These are phyloP conservation scores for Setaria viridis DNA, from an alignment of 202 grass and related monocot genomes.

Conservation along the genomic window DNA sequence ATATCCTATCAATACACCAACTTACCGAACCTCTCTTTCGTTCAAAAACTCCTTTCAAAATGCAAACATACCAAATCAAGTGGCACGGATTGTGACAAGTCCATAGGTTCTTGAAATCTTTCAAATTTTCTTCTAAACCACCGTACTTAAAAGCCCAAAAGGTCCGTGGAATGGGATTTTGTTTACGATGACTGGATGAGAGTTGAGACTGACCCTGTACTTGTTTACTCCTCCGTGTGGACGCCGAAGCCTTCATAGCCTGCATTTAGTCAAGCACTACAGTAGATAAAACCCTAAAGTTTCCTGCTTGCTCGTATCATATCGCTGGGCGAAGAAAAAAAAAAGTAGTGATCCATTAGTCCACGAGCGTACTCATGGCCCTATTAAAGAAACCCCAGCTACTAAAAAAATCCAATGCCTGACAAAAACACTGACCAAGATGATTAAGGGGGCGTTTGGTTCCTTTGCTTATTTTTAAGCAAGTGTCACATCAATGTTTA, in stretches of 20 bases:
- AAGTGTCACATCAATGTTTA: no score
- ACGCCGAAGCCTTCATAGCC: not conserved
- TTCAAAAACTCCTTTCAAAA: no score
- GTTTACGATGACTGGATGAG: not conserved
- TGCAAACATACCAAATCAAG: no score
- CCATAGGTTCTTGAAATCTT: no score
- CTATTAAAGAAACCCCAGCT: conserved; percentile 18
- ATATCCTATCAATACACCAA: no score
- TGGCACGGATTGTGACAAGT: no score
- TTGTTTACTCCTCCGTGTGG: not conserved
- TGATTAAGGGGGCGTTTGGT: no score
- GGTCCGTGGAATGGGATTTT: not conserved
- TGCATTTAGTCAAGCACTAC: not conserved
- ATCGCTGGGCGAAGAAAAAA: not conserved
- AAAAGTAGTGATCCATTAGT: not conserved
- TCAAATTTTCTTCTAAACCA: no score
- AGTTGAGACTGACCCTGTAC: not conserved
- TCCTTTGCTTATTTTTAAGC: no score
- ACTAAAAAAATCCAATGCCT: conserved; percentile 39
- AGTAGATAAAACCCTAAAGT: not conserved
- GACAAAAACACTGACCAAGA: conserved; percentile 40
- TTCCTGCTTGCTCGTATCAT: not conserved
- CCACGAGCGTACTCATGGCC: not conserved
- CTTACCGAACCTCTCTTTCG: no score
- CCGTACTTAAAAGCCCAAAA: not conserved